phyloP scores from a whole-genome alignment of 192 early-diverging fungal genomes.

The Gonapodya sp. region DNA sequence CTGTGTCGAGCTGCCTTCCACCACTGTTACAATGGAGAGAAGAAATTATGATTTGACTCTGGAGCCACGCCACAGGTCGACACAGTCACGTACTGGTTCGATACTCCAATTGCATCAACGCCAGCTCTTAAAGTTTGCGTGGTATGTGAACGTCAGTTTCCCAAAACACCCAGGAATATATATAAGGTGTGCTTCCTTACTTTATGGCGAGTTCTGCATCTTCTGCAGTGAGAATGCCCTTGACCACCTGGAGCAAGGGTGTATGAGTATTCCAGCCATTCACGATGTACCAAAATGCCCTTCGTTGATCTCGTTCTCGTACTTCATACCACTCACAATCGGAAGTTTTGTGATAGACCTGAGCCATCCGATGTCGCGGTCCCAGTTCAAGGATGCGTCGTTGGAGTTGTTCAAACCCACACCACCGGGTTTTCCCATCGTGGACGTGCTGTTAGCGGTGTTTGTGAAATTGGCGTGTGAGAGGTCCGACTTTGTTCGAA shows the following conservation, averaged over 20 bases:
- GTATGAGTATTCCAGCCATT: not conserved
- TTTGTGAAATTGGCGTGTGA: constrained; percentile 8
- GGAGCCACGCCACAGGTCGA: no score
- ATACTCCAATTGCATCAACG: constrained; percentile 14
- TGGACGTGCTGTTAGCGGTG: not conserved
- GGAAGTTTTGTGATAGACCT: constrained; percentile 14
- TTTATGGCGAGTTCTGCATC: constrained; percentile 12
- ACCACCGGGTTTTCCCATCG: not conserved
- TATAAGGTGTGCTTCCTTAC: no score
- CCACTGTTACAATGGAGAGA: not conserved
- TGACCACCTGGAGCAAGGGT: not conserved
- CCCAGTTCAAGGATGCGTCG: constrained; percentile 10
- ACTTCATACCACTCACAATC: no score
- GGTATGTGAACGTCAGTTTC: no score
- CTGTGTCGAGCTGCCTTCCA: constrained; percentile 16
- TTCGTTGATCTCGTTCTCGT: no score
- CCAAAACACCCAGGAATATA: no score
- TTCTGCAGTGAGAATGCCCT: constrained; percentile 10
- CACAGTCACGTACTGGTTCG: not conserved
- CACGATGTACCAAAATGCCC: no score
- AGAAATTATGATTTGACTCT: not conserved
- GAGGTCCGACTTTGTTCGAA: not conserved
- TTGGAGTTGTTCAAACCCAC: not conserved
- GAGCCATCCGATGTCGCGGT: constrained; percentile 10
- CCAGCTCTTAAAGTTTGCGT: no score